Evolutionary conservation across 306 rosid species (phyloP).

Genomic region (Argentina anserina): DNA sequence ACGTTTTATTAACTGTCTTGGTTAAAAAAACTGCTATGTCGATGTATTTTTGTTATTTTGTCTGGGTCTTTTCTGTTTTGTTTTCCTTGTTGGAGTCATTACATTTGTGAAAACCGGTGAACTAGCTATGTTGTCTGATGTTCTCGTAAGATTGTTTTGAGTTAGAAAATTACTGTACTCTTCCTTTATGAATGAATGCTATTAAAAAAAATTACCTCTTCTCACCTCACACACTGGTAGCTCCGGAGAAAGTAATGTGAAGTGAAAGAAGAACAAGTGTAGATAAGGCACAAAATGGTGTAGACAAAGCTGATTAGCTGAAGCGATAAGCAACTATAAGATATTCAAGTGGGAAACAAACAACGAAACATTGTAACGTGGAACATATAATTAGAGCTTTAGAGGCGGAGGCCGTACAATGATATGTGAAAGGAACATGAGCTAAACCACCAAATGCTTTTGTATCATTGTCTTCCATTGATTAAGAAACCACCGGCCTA

Average conservation of each 20-base stretch:
- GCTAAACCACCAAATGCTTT: background rate
- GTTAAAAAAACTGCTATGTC: no score
- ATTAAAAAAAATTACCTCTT: no score
- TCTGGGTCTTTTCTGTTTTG: no score
- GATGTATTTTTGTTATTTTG: no score
- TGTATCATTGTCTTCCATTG: background rate
- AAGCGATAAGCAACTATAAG: background rate
- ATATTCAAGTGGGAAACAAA: background rate
- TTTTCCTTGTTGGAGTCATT: no score
- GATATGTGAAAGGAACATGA: slow-evolving; percentile 11
- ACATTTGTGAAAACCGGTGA: no score
- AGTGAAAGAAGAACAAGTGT: background rate
- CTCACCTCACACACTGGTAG: background rate
- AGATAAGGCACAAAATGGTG: background rate
- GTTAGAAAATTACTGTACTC: no score
- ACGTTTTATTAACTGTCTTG: no score
- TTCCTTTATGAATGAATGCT: no score
- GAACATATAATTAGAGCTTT: background rate
- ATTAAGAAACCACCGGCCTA: background rate
- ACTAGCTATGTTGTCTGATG: no score
- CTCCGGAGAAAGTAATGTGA: background rate
- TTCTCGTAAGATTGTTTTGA: no score
- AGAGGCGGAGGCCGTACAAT: background rate
- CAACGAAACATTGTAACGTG: background rate
- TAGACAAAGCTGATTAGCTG: background rate